A percentile compares a stretch with the other conserved stretches of the same genome.
Evolutionary conservation across 176 grass and related monocot species (phyloP).

Genomic region (Miscanthus lutarioriparius): DNA sequence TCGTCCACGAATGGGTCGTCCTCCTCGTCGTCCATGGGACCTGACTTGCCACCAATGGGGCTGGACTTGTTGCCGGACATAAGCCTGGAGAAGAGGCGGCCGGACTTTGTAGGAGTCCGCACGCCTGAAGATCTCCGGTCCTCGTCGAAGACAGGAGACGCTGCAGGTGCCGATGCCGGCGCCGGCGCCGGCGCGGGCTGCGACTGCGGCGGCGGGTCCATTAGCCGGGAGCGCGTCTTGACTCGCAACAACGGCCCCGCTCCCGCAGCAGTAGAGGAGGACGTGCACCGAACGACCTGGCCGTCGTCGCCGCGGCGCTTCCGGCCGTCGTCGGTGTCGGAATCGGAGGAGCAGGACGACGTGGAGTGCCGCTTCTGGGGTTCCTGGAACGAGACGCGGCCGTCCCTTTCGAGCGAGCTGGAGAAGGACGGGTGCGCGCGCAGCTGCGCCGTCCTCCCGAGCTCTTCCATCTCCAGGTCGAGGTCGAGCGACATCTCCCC

Average conservation of each 20-base stretch:
- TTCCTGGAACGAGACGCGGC: slow-evolving; percentile 58
- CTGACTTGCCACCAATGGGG: slow-evolving; percentile 51
- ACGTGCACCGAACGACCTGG: slow-evolving; percentile 68
- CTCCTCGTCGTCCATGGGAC: slow-evolving; percentile 64
- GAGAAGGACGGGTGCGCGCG: slow-evolving; percentile 37
- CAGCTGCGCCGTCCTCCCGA: slow-evolving; percentile 35
- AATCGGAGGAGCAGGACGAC: slow-evolving; percentile 26
- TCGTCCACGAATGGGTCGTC: slow-evolving; percentile 83
- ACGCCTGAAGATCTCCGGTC: slow-evolving; percentile 32
- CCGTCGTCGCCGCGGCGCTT: slow-evolving; percentile 28
- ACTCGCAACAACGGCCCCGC: slow-evolving; percentile 36
- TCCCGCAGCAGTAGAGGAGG: slow-evolving; percentile 40
- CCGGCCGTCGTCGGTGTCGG: slow-evolving; percentile 25
- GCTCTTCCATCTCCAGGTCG: slow-evolving; percentile 82
- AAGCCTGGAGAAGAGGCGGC: slow-evolving; percentile 44
- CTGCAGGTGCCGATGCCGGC: neutral
- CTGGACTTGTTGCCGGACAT: slow-evolving; percentile 50
- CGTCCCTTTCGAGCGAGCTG: slow-evolving; percentile 62
- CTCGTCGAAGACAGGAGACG: neutral
- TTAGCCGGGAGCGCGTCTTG: slow-evolving; percentile 83
- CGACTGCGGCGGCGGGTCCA: slow-evolving; percentile 62
- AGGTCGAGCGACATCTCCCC: slow-evolving; percentile 58
- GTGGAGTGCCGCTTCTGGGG: slow-evolving; percentile 10
- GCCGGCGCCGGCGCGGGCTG: neutral
- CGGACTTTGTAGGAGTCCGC: slow-evolving; percentile 45